Conservation (phyloP, 2,329 filamentous ascomycete species). For the Fusarium nisikadoi region DNA sequence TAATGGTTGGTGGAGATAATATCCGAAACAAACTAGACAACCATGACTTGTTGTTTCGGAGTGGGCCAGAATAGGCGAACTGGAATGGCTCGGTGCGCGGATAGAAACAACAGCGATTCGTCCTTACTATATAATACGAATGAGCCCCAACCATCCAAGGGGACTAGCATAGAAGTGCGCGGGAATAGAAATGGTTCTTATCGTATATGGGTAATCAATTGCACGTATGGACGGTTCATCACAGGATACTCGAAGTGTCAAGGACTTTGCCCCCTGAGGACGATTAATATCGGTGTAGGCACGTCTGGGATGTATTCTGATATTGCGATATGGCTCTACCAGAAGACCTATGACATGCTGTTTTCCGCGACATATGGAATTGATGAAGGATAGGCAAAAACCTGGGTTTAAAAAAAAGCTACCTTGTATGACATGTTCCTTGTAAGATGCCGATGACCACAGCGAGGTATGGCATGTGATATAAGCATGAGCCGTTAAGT, state of each 20-base stretch:
- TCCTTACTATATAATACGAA: not conserved
- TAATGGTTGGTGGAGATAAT: conserved; percentile 12
- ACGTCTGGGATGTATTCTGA: not conserved
- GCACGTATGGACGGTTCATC: not conserved
- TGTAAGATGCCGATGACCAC: too few relatives aligned
- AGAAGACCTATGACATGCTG: rapidly evolving
- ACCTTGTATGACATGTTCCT: too few relatives aligned
- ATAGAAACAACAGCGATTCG: not conserved
- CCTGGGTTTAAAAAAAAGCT: too few relatives aligned
- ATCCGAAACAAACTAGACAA: not conserved
- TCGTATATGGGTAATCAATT: not conserved
- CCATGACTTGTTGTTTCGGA: conserved; percentile 13
- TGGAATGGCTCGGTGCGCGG: not conserved
- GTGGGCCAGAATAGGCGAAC: not conserved
- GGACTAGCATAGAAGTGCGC: not conserved
- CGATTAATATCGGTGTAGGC: rapidly evolving
- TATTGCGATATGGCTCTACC: not conserved
- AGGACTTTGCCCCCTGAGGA: rapidly evolving
- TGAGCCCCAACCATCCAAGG: not conserved
- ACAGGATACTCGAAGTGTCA: rapidly evolving
- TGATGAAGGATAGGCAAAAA: not conserved
- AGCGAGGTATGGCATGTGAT: too few relatives aligned
- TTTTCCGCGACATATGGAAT: not conserved
- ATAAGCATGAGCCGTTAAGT: too few relatives aligned
- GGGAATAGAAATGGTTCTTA: not conserved